Base-by-base conservation (phyloP, 1,284 basidiomycete species). In the Stygiomarasmius scandens region DNA sequence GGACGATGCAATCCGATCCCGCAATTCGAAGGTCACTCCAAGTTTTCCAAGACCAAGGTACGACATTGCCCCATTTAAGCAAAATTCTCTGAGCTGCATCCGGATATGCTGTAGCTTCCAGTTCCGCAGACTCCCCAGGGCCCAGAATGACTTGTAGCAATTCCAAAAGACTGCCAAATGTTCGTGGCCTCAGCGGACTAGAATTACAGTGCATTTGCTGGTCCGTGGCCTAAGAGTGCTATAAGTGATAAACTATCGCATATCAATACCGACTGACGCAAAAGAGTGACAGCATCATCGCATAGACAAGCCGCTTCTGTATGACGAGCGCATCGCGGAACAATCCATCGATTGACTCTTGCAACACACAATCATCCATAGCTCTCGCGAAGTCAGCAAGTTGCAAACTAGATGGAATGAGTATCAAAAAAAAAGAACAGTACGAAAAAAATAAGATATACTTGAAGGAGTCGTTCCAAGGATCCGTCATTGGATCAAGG, bases 11-110 rank as follows among this genome's bases (percentile, higher is more conserved):
- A 54, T 86, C 85, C 2, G 77, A 72, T 46, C 82, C 70, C 23
- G 77, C 73, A 32, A 74, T 65, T 32, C 82, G 75, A 54, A 75
- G 71, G 64, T 89, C 87, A 45, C 71, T 66, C 85, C 86, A 89
- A 9, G 77, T 69, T n/a, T 65, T 67, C 87, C 89, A 91, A 56
- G 76, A 76, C 86, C 88, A 90, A 2, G 79, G 76, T 2, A 86
- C 65, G 3, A 77, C 69, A 14, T 74, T 59, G 27, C 82, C 81
- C 81, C 83, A 89, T 58, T 70, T 70, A 9, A 86, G 53, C 14
- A 90, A 65, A 24, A 87, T 72, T 2, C 48, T 68, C 55, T 80
- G 78, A 2, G 86, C 67, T 27, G 66, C 57, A 67, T 85, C 81
- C 2, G 81, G 68, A 16, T 61, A 52, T 47, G 67, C 64, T 14